Evolutionary conservation across 2,329 filamentous ascomycete species (phyloP), one percentile per base, ranked within the genome.

Genomic region (Aspergillus ruber): DNA sequence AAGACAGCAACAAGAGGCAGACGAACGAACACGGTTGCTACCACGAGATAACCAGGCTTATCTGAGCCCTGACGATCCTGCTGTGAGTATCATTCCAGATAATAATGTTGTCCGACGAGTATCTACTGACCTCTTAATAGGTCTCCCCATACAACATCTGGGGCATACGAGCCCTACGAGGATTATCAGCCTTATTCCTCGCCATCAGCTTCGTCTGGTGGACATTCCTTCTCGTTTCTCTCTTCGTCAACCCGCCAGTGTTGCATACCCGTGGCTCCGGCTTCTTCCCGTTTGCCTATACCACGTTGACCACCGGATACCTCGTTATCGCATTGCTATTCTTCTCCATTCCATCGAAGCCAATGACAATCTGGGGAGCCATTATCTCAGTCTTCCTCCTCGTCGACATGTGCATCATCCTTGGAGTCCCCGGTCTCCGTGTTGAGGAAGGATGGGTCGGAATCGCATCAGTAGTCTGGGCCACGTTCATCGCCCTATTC

Each of bases 141-240:
- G 84, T 88, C 20, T 88, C 89, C 3, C 93, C 93, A 0, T 96
- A 96, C 72, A 98, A 98, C 60, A 80, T 97, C 33, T 95, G 90
- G 85, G 88, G 83, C 50, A 86, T 98, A 43, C 85, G 93, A 15
- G 80, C 86, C 42, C 75, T 93, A 46, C 82, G 90, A 63, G 88
- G 84, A 62, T 67, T 93, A 51, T 91, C 89, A 4, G 75, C 95
- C 47, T 59, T 88, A 33, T 87, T 96, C 62, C 75, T 91, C 17
- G 67, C 82, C 44, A 64, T 90, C 57, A 87, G 83, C 47, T 89
- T 94, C 60, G 60, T 89, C n/a, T 97, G 91, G 91, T 97, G 93
- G 91, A 78, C 88, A 8, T 68, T 96, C 46, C 75, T 95, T 29
- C 77, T 98, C n/a, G 82, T 96, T 13, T 89, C 88, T 47, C 83